phyloP scores from a whole-genome alignment of 805 yeast species.

The Ogataea allantospora region DNA sequence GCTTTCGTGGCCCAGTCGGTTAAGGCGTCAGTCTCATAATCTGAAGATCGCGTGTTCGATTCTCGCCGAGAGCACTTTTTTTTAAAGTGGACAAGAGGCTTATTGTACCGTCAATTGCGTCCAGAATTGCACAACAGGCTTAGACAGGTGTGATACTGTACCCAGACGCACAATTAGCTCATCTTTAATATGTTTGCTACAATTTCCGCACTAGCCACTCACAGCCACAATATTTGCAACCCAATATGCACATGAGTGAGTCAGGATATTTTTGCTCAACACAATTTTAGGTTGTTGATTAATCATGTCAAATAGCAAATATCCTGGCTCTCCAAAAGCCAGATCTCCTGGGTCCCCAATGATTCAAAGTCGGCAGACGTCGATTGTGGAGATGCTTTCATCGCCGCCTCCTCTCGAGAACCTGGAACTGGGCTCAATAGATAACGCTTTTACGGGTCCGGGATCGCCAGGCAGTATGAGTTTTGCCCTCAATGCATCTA shows the following conservation, averaged over 20 bases:
- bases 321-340: slow-evolving; percentile 36
- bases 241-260: slow-evolving; percentile 11
- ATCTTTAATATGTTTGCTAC: slow-evolving; percentile 4
- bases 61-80: slow-evolving; percentile 38
- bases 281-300: not conserved
- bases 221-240: slow-evolving; percentile 7
- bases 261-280: slow-evolving; percentile 1
- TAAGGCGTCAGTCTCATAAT: slow-evolving; percentile 42
- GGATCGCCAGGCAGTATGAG: slow-evolving; percentile 17
- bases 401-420: slow-evolving; percentile 68
- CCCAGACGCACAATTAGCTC: too few relatives aligned
- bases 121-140: too few relatives aligned
- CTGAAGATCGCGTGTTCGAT: slow-evolving; percentile 42
- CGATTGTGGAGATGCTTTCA: slow-evolving; percentile 71
- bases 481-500: slow-evolving; percentile 7
- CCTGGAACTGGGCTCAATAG: slow-evolving; percentile 16
- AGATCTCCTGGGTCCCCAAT: slow-evolving; percentile 36
- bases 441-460: slow-evolving; percentile 13
- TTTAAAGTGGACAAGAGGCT: slow-evolving; percentile 4
- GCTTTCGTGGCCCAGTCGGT: slow-evolving; percentile 41
- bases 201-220: slow-evolving; percentile 2
- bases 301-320: slow-evolving; percentile 30
- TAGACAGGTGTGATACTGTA: too few relatives aligned
- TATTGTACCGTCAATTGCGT: too few relatives aligned
- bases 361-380: slow-evolving; percentile 50